Evolutionary conservation across 1,139 yeast species (phyloP).

Genomic region (Blastobotrys apis): DNA sequence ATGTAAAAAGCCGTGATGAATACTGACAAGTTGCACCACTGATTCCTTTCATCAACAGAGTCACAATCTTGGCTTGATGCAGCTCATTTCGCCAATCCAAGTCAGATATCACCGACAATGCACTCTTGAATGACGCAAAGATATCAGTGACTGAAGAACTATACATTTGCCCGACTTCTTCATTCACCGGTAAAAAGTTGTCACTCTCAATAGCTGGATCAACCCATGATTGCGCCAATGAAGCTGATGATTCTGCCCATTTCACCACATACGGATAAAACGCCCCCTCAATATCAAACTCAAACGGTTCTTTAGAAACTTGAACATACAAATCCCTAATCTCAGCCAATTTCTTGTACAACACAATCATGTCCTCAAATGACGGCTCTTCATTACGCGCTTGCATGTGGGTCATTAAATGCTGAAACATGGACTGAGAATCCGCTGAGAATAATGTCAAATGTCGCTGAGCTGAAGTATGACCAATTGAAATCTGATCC

Average conservation of each 20-base stretch:
- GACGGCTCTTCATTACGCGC: constrained; percentile 38
- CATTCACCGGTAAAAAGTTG: constrained; percentile 50
- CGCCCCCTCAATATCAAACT: constrained; percentile 54
- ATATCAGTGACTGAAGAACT: constrained; percentile 65
- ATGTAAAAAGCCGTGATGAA: constrained; percentile 44
- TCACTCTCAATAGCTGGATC: constrained; percentile 55
- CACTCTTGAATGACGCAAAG: constrained; percentile 58
- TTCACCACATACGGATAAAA: constrained; percentile 55
- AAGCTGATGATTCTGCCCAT: constrained; percentile 55
- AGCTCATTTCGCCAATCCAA: constrained; percentile 60
- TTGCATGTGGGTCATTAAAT: constrained; percentile 46
- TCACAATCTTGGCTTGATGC: constrained; percentile 58
- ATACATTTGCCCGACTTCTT: constrained; percentile 38
- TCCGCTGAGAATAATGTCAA: constrained; percentile 63
- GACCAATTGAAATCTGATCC: constrained; percentile 53
- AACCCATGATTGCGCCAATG: constrained; percentile 48
- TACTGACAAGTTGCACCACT: constrained; percentile 59
- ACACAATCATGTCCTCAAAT: constrained; percentile 57
- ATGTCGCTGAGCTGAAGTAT: constrained; percentile 52
- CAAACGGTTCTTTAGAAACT: constrained; percentile 44
- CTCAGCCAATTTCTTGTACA: constrained; percentile 54
- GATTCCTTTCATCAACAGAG: constrained; percentile 55
- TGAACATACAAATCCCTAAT: constrained; percentile 53
- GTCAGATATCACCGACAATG: constrained; percentile 49
- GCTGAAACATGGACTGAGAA: constrained; percentile 55